A percentile compares a stretch with the other conserved stretches of the same genome.
Evolutionary conservation across 768 basidiomycete genomes (phyloP).

Genomic region (Leccinum pellstonianum): DNA sequence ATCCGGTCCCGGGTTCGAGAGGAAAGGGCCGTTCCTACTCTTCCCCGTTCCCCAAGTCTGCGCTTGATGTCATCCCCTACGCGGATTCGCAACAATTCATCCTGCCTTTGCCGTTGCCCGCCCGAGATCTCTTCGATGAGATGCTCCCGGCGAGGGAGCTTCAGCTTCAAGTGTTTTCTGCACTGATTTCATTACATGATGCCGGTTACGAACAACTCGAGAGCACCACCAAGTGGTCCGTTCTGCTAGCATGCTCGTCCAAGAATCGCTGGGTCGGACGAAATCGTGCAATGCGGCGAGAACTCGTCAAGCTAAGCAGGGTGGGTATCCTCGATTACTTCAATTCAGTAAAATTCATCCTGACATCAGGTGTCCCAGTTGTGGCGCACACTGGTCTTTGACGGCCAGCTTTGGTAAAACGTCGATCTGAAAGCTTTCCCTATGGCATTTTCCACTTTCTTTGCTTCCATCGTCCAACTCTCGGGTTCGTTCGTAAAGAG

Average conservation of each 20-base stretch:
- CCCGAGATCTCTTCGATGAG: constrained; percentile 56
- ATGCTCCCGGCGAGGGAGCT: constrained; percentile 72
- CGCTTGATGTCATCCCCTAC: too few relatives aligned
- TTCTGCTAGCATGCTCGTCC: constrained; percentile 56
- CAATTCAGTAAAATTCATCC: constrained; percentile 13
- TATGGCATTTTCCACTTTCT: constrained; percentile 46
- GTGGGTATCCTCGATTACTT: constrained; percentile 44
- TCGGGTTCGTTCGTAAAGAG: constrained; percentile 67
- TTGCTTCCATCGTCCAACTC: constrained; percentile 50
- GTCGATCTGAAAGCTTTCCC: constrained; percentile 67
- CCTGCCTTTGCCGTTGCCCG: constrained; percentile 42
- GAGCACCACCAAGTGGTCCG: constrained; percentile 52
- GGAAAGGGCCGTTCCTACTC: constrained; percentile 50
- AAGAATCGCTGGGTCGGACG: constrained; percentile 74
- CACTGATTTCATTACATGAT: too few relatives aligned
- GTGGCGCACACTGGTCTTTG: constrained; percentile 69
- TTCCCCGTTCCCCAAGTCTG: too few relatives aligned
- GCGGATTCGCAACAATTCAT: too few relatives aligned
- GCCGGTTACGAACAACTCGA: constrained; percentile 40
- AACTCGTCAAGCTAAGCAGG: constrained; percentile 76
- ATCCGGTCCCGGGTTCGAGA: constrained; percentile 32
- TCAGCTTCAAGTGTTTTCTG: constrained; percentile 55
- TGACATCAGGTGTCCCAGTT: constrained; percentile 64
- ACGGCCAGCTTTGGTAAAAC: constrained; percentile 82
- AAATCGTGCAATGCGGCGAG: constrained; percentile 68